phyloP scores from a whole-genome alignment of 2,329 filamentous ascomycete genomes.

The Colletotrichum sp. region DNA sequence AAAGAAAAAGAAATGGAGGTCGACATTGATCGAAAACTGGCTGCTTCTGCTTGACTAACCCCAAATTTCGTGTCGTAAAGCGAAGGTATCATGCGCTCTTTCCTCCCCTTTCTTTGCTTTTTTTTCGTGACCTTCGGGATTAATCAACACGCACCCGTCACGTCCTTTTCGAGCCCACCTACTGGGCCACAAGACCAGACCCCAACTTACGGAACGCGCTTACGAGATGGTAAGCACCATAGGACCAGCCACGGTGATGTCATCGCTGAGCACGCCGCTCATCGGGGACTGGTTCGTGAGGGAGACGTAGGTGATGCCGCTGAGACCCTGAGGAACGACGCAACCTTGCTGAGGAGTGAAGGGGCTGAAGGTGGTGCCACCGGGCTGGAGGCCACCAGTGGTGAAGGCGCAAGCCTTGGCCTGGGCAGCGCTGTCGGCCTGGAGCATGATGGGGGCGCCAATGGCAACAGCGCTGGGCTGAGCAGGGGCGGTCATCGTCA shows the following conservation, averaged over 20 bases:
- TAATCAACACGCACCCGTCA: conserved; percentile 14
- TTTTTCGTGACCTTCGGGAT: conserved; percentile 8
- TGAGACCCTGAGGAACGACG: conserved; percentile 64
- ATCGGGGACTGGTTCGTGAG: conserved; percentile 61
- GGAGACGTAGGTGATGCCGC: conserved; percentile 71
- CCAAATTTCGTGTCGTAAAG: conserved; percentile 7
- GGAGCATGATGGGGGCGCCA: conserved; percentile 50
- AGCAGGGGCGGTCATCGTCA: conserved; percentile 55
- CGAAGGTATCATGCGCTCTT: conserved; percentile 8
- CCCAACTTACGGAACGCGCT: conserved; percentile 16
- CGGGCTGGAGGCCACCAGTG: conserved; percentile 59
- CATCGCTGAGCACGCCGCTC: conserved; percentile 60
- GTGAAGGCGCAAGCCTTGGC: conserved; percentile 72
- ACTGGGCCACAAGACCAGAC: not conserved
- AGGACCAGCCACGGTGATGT: conserved; percentile 70
- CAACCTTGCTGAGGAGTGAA: conserved; percentile 63
- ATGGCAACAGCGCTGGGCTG: conserved; percentile 44
- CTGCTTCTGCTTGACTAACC: conserved; percentile 17
- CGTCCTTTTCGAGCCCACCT: not conserved
- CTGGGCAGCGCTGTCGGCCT: conserved; percentile 52
- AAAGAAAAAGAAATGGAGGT: conserved; percentile 13
- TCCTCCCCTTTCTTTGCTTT: not conserved
- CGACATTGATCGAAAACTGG: conserved; percentile 19
- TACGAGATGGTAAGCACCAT: conserved; percentile 61
- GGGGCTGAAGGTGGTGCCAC: conserved; percentile 64